Evolutionary conservation across 176 grass and related monocot genomes (phyloP), one percentile per base, ranked within the genome.

Genomic region (Poa pratensis): DNA sequence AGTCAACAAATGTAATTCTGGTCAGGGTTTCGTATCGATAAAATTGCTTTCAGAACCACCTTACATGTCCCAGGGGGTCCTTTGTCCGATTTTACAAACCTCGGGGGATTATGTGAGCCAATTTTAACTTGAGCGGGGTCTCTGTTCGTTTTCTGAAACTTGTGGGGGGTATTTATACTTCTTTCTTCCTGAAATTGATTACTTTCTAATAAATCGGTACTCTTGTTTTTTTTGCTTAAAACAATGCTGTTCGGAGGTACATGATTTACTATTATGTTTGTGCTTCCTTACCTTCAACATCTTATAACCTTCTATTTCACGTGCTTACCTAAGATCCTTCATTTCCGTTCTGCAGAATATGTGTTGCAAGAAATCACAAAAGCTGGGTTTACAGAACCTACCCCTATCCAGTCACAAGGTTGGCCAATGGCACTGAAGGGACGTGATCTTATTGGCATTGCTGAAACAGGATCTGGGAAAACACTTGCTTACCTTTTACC

Each of bases 391-490:
- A 81, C 89, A 35, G 96, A 99, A 72, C 94, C 94, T 45, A 99
- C 96, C 76, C 91, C 96, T 71, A 99, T 99, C 70, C 96, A 99
- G 42, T 89, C 94, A 5, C 96, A 99, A 86, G 96, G 96, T 53
- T 99, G 96, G 96, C 96, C 96, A 52, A 99, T 98, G 93, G 96
- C 91, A 69, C 82, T 98, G 52, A 98, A 91, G 86, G 96, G 96
- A 3, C 94, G 96, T 55, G 90, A 96, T 87, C 86, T 99, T 81
- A 90, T 99, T 82, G 94, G 96, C 84, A 92, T 99, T 86, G 95
- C 94, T 69, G 96, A 99, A 89, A 99, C 96, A 86, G 96, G 96
- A 82, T 99, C 94, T 81, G 94, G 94, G 77, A 99, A 99, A 90
- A 99, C 94, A 68, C 85, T 99, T 73, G 86, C 93, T 40, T 98